Evolutionary conservation across 768 basidiomycete genomes (phyloP).

Genomic region (Leccinum variicolor): DNA sequence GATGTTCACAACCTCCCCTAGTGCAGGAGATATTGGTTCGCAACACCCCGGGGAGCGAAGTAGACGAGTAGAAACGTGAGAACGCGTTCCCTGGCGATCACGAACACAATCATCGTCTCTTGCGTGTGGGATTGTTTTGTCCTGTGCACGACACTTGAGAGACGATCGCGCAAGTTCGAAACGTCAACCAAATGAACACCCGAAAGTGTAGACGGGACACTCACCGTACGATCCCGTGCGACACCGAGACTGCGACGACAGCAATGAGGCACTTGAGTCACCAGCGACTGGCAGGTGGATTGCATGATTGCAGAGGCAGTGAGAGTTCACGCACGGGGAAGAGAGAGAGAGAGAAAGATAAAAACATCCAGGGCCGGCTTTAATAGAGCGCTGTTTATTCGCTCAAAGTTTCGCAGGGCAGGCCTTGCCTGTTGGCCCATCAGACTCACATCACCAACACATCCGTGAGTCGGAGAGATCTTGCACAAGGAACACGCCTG

Average conservation of each 20-base stretch:
- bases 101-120: neutral
- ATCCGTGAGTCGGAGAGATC: neutral
- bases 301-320: neutral
- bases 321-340: neutral
- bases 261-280: neutral
- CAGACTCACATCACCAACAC: slow-evolving; percentile 7
- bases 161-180: neutral
- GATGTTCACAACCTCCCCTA: neutral
- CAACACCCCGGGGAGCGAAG: neutral
- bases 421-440: neutral
- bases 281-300: neutral
- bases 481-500: neutral
- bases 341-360: neutral
- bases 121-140: neutral
- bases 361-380: neutral
- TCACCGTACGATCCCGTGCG: slow-evolving; percentile 10
- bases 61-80: neutral
- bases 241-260: neutral
- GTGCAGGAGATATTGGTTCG: neutral
- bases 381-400: slow-evolving; percentile 1
- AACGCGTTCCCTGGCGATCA: neutral
- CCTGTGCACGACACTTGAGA: slow-evolving; percentile 1
- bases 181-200: neutral
- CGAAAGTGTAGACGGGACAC: neutral
- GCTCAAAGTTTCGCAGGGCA: slow-evolving; percentile 7